Percentiles rank a stretch among this genome's conserved stretches.
These are phyloP conservation scores for Chrysophaeum taylorii DNA, from an alignment of 352 stramenopile species.

Conservation along the genomic window DNA sequence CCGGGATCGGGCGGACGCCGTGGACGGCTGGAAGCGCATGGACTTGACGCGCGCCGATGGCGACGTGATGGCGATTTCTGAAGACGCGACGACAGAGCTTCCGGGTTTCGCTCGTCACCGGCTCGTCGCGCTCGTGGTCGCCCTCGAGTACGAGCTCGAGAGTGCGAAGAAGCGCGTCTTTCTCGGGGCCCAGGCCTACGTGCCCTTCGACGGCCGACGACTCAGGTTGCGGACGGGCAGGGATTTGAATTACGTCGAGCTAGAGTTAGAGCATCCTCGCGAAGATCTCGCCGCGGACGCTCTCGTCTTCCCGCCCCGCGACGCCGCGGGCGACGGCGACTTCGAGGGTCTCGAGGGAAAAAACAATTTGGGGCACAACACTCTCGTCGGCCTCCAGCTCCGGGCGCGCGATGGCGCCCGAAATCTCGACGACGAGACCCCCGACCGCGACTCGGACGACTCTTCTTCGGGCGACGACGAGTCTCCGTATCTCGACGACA, in stretches of 20 bases:
- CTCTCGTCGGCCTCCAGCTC: background rate
- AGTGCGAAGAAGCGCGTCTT: conserved; percentile 13
- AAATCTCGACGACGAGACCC: conserved; percentile 12
- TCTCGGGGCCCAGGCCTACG: conserved; percentile 22
- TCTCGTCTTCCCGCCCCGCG: too few species aligned
- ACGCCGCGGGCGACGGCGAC: background rate
- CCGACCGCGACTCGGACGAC: conserved; percentile 8
- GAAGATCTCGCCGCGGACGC: too few species aligned
- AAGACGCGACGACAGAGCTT: conserved; percentile 42
- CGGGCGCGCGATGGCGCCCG: background rate
- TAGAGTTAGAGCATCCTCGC: conserved; percentile 22
- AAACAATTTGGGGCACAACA: background rate
- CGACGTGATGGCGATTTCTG: conserved; percentile 49
- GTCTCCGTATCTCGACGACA: background rate
- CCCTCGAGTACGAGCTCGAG: conserved; percentile 56
- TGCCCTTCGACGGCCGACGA: conserved; percentile 29
- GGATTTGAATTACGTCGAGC: conserved; percentile 24
- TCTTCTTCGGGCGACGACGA: background rate
- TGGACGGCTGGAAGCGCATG: conserved; percentile 39
- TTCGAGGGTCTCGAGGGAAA: background rate
- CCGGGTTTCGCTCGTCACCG: conserved; percentile 61
- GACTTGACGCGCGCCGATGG: conserved; percentile 55
- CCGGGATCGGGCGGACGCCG: conserved; percentile 27
- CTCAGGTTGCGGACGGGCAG: conserved; percentile 21
- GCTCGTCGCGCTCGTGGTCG: conserved; percentile 60